These are phyloP conservation scores for Plasmodium sp. DNA, from an alignment of 169 alveolate species.

Conservation along the genomic window DNA sequence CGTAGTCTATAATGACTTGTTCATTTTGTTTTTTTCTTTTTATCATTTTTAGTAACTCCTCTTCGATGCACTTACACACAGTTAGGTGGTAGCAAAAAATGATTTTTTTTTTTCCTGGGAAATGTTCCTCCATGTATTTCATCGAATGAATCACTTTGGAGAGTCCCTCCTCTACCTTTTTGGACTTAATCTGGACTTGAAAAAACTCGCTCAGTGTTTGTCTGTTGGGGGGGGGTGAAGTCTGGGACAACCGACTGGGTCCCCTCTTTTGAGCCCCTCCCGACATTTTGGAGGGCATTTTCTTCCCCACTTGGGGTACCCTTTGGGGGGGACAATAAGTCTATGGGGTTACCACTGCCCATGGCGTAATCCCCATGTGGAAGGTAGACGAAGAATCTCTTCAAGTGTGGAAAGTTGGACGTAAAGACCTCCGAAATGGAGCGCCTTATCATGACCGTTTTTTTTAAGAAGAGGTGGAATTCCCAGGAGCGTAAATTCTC, in stretches of 20 bases:
- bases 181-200: conserved; percentile 8
- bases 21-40: conserved; percentile 25
- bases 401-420: conserved; percentile 22
- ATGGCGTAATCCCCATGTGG: not conserved
- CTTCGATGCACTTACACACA: conserved; percentile 47
- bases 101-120: conserved; percentile 45
- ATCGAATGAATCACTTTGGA: conserved; percentile 26
- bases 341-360: not conserved
- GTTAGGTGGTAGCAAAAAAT: conserved; percentile 50
- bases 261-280: not conserved
- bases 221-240: not conserved
- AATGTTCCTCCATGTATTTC: conserved; percentile 15
- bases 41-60: conserved; percentile 42
- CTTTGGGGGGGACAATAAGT: not conserved
- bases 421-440: conserved; percentile 1
- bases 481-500: conserved; percentile 72
- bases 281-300: not conserved
- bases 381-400: conserved; percentile 16
- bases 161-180: conserved; percentile 45
- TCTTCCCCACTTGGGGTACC: not conserved
- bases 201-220: conserved; percentile 8
- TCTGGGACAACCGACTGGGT: not conserved
- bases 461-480: conserved; percentile 34
- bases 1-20: conserved; percentile 22
- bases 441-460: conserved; percentile 60